Conservation (phyloP, 1,284 basidiomycete genomes). For the Sanghuangporus weigelae region DNA sequence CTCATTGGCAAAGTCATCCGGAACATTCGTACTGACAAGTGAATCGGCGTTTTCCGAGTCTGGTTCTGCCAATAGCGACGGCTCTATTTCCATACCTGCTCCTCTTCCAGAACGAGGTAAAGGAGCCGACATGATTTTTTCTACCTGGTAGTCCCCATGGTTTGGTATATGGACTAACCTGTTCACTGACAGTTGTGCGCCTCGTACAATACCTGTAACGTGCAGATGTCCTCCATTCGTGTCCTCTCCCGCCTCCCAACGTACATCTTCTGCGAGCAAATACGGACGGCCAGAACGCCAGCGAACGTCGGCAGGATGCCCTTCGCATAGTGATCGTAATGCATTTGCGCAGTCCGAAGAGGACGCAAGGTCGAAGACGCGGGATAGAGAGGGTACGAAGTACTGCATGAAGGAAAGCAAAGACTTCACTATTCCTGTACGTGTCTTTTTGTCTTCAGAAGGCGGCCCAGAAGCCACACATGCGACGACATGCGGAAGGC, state of each 20-base stretch:
- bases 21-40: slow-evolving; percentile 81
- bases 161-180: slow-evolving; percentile 87
- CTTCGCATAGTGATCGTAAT: slow-evolving; percentile 73
- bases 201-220: slow-evolving; percentile 84
- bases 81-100: slow-evolving; percentile 60
- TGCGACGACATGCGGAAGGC: slow-evolving; percentile 70
- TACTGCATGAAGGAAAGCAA: slow-evolving; percentile 91
- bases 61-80: slow-evolving; percentile 51
- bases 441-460: slow-evolving; percentile 52
- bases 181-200: slow-evolving; percentile 75
- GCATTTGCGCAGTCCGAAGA: slow-evolving; percentile 66
- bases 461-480: slow-evolving; percentile 38
- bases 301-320: slow-evolving; percentile 66
- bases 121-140: slow-evolving; percentile 62
- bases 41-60: slow-evolving; percentile 78
- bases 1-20: slow-evolving; percentile 88
- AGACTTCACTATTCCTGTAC: slow-evolving; percentile 72
- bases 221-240: slow-evolving; percentile 43
- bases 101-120: slow-evolving; percentile 37
- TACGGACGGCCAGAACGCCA: slow-evolving; percentile 84
- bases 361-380: slow-evolving; percentile 51
- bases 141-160: slow-evolving; percentile 85
- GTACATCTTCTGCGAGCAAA: slow-evolving; percentile 67
- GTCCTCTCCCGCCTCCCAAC: slow-evolving; percentile 34
- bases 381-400: slow-evolving; percentile 83